Evolutionary conservation across 1,284 basidiomycete species (phyloP).

Genomic region (Trichosporon sp.): DNA sequence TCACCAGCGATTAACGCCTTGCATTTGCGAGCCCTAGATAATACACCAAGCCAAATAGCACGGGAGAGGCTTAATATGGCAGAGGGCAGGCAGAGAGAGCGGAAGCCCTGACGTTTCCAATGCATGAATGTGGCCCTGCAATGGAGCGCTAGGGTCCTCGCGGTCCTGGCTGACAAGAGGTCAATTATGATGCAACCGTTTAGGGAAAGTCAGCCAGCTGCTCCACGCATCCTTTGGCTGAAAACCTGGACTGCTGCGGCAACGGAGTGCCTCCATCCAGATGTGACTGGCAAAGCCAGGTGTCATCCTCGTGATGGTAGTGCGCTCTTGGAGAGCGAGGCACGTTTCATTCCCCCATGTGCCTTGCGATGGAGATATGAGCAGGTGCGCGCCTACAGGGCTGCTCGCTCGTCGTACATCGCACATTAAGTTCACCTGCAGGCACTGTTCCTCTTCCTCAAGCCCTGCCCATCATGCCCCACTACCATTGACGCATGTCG

Average conservation of each 20-base stretch:
- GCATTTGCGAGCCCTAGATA: not conserved
- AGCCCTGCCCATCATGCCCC: not conserved
- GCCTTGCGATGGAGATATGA: slow-evolving; percentile 5
- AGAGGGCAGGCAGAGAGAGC: not conserved
- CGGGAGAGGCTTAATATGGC: slow-evolving; percentile 12
- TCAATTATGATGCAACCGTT: not conserved
- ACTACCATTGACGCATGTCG: slow-evolving; percentile 6
- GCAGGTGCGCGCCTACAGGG: not conserved
- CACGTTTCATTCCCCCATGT: slow-evolving; percentile 14
- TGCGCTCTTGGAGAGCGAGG: not conserved
- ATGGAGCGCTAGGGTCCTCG: not conserved
- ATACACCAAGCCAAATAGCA: not conserved
- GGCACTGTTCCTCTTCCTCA: slow-evolving; percentile 5
- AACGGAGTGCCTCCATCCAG: not conserved
- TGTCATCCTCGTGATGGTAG: slow-evolving; percentile 17
- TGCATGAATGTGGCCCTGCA: not conserved
- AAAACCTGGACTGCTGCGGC: not conserved
- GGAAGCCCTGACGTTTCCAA: not conserved
- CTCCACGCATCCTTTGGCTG: not conserved
- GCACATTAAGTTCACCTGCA: not conserved
- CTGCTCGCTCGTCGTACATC: not conserved
- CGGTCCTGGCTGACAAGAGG: not conserved
- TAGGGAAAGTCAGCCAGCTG: not conserved
- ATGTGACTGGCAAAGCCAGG: slow-evolving; percentile 4
- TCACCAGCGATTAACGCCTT: not conserved